Evolutionary conservation across 163 green algal species (phyloP), one percentile per base, ranked within the genome.

Genomic region (Scenedesmus sp.): DNA sequence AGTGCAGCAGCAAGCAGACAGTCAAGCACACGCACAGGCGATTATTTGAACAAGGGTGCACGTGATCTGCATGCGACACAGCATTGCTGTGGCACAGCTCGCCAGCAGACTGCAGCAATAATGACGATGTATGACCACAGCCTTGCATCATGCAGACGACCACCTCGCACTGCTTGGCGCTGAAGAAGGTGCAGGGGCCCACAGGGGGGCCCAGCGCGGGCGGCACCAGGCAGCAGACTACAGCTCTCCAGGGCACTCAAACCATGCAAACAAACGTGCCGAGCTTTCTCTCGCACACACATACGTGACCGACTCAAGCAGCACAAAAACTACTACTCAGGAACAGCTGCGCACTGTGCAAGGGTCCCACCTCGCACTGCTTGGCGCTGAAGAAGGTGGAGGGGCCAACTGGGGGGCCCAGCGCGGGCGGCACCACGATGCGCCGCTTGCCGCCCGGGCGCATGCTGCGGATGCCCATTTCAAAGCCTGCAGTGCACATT

Each of bases 341-440:
- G 34, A 46, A 46, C 52, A 18, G 64, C 60, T 9, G 34, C 26
- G 34, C 26, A 0, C 34, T 46, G 34, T 46, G 34, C 34, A 46
- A 46, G 34, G 34, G 34, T 46, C 94, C 23, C n/a, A 98, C 96
- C 95, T 99, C 98, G 90, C 97, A 99, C 94, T 99, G 98, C 96
- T 99, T 99, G 85, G 98, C 97, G 57, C 95, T 98, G 96, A 99
- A 99, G 92, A 99, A 99, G 20, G 98, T 99, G n/a, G 95, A 97
- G 16, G 98, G 98, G 2, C 98, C 98, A 1, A 99, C 97, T n/a
- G 98, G 98, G 1, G 98, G 98, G 2, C 98, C 98, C n/a, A 99
- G 96, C 60, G 97, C 97, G 2, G 98, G 98, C 0, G 98, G 97
- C 18, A 99, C 97, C 84, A 99, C 95, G 77, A 99, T 95, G 16